Evolutionary conservation across 73 alveolate genomes (phyloP).

Genomic region (Tetrahymena malaccensis): DNA sequence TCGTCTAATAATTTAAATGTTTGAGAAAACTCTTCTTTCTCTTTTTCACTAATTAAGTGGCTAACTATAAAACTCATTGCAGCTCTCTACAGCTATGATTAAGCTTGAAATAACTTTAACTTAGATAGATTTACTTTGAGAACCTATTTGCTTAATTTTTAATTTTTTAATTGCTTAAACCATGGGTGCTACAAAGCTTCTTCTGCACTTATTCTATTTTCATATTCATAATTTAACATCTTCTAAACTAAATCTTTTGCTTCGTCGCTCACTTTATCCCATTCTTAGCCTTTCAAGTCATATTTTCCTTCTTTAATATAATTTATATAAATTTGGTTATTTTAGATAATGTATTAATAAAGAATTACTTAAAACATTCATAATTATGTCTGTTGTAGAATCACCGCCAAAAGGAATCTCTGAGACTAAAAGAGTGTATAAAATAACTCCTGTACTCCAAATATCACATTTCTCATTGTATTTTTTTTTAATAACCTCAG

Average conservation of each 20-base stretch:
- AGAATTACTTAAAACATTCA: neutral
- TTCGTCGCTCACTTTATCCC: neutral
- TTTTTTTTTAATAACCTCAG: neutral
- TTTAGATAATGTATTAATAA: neutral
- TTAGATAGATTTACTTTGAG: neutral
- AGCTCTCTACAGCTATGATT: neutral
- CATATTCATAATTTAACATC: neutral
- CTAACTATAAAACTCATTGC: slow-evolving; percentile 8
- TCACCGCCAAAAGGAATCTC: neutral
- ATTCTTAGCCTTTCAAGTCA: neutral
- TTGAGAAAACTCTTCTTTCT: slow-evolving; percentile 2
- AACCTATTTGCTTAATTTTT: neutral
- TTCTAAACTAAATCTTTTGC: neutral
- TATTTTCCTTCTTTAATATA: neutral
- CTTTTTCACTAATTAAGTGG: neutral
- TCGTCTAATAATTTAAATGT: slow-evolving; percentile 6
- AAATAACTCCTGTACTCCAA: neutral
- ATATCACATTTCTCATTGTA: neutral
- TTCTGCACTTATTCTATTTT: slow-evolving; percentile 52
- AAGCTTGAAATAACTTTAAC: neutral
- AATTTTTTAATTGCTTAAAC: slow-evolving; percentile 24
- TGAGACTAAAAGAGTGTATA: neutral
- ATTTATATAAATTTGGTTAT: neutral
- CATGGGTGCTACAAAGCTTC: slow-evolving; percentile 77
- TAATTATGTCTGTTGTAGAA: neutral